phyloP scores from a whole-genome alignment of 306 rosid genomes.

The Lathyrus oleraceus region DNA sequence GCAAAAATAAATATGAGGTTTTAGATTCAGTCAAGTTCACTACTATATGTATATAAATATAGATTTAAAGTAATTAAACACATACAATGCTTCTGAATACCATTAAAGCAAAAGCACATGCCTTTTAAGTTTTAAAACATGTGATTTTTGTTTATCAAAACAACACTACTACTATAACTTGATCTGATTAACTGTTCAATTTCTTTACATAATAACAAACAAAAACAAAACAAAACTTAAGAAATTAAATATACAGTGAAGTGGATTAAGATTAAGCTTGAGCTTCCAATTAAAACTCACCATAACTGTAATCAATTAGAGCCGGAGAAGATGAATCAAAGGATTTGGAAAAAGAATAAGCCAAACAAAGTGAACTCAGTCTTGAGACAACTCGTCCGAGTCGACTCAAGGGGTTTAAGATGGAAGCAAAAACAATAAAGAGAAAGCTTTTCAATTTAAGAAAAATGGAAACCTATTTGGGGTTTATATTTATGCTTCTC shows the following conservation, averaged over 20 bases:
- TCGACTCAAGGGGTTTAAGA: constrained; percentile 42
- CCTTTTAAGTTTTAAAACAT: background rate
- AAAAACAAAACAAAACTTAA: constrained; percentile 6
- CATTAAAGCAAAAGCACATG: background rate
- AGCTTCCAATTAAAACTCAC: constrained; percentile 42
- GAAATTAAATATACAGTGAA: constrained; percentile 18
- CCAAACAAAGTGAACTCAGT: constrained; percentile 8
- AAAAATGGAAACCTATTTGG: background rate
- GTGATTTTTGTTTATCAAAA: background rate
- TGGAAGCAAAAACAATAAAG: constrained; percentile 17
- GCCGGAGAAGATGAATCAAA: constrained; percentile 40
- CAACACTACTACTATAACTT: background rate
- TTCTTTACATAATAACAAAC: background rate
- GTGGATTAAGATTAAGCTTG: constrained; percentile 25
- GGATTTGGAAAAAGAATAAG: background rate
- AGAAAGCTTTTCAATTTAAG: background rate
- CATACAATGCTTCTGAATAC: background rate
- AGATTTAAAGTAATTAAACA: background rate
- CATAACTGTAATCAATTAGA: constrained; percentile 39
- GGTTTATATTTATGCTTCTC: background rate
- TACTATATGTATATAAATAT: background rate
- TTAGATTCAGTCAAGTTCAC: constrained; percentile 16
- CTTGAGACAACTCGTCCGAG: constrained; percentile 47
- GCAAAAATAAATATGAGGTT: constrained; percentile 26
- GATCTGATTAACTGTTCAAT: background rate